A percentile compares a stretch with the other conserved stretches of the same genome.
These are phyloP conservation scores for Heterococcus sp. DNA, from an alignment of 108 stramenopile species.

Conservation along the genomic window DNA sequence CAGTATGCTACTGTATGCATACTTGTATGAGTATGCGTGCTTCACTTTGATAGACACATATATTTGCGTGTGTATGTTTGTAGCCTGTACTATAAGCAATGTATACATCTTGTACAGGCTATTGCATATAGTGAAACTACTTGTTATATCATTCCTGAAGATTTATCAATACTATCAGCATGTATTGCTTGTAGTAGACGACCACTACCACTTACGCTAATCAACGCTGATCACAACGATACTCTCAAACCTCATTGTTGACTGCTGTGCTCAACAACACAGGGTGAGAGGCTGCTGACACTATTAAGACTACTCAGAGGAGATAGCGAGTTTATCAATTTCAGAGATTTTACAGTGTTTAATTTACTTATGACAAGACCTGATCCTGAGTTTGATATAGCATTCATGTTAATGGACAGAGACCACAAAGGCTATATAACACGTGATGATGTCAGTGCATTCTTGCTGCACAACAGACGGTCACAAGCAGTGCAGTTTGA, in stretches of 20 bases:
- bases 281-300: constrained; percentile 9
- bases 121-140: too few species aligned
- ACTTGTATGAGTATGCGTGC: too few species aligned
- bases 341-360: not conserved
- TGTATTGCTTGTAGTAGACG: too few species aligned
- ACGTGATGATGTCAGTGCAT: not conserved
- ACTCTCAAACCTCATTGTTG: not conserved
- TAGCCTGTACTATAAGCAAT: too few species aligned
- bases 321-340: not conserved
- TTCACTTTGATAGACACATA: too few species aligned
- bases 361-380: constrained; percentile 57
- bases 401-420: constrained; percentile 52
- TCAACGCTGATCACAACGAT: not conserved
- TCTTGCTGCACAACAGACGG: not conserved
- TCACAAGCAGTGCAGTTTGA: constrained; percentile 51
- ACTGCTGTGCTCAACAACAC: not conserved
- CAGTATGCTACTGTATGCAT: too few species aligned
- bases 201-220: not conserved
- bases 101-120: too few species aligned
- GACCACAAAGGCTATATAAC: not conserved
- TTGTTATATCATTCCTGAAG: too few species aligned
- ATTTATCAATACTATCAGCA: too few species aligned
- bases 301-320: not conserved
- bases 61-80: too few species aligned
- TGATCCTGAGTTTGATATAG: constrained; percentile 64